Evolutionary conservation across 1,139 yeast species (phyloP).

Genomic region (Protomyces inouyei): DNA sequence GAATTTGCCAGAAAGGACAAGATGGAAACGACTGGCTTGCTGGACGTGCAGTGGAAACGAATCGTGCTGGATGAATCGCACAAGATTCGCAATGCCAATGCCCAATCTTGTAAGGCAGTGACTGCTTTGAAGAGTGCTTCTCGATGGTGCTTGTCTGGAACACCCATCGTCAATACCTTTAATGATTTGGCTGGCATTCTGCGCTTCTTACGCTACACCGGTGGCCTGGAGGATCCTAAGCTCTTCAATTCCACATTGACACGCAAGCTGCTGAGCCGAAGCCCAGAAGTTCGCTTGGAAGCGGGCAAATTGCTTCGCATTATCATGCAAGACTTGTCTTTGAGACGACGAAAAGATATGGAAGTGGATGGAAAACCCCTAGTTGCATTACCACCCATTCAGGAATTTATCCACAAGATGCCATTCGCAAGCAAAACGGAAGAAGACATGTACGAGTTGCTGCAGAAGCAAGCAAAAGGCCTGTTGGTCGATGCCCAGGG

Average conservation of each 20-base stretch:
- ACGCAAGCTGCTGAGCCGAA: slow-evolving; percentile 40
- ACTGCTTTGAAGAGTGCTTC: slow-evolving; percentile 59
- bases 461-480: slow-evolving; percentile 68
- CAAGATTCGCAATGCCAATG: slow-evolving; percentile 72
- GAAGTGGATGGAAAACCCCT: slow-evolving; percentile 67
- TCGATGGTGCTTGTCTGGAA: slow-evolving; percentile 87
- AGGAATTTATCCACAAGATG: slow-evolving; percentile 17
- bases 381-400: slow-evolving; percentile 69
- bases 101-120: slow-evolving; percentile 77
- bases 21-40: slow-evolving; percentile 64
- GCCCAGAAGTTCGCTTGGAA: slow-evolving; percentile 9
- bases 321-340: slow-evolving; percentile 71
- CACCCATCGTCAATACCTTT: slow-evolving; percentile 83
- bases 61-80: slow-evolving; percentile 90
- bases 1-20: slow-evolving; percentile 43
- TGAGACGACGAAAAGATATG: slow-evolving; percentile 78
- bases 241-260: slow-evolving; percentile 63
- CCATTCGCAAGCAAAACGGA: slow-evolving; percentile 65
- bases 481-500: slow-evolving; percentile 60
- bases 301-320: slow-evolving; percentile 81
- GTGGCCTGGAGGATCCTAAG: slow-evolving; percentile 69
- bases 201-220: slow-evolving; percentile 79
- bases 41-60: slow-evolving; percentile 69
- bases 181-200: slow-evolving; percentile 81
- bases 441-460: slow-evolving; percentile 59